Conservation (phyloP, 2,329 filamentous ascomycete genomes). For the Botrytis tulipae region DNA sequence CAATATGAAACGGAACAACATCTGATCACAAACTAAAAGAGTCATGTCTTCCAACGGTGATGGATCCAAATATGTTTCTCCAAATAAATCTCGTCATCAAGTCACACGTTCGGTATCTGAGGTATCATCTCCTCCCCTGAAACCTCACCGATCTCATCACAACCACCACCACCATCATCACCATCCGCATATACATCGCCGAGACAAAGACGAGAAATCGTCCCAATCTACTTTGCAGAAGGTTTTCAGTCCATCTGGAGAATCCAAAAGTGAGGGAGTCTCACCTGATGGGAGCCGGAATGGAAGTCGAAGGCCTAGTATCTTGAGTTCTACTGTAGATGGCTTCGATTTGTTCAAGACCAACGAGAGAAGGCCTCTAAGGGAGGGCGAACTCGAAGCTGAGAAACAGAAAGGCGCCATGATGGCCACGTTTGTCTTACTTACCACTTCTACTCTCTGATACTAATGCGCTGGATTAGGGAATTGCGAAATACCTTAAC, state of each 20-base stretch:
- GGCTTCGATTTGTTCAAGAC: conserved; percentile 18
- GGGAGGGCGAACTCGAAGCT: conserved; percentile 43
- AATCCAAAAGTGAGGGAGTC: conserved; percentile 42
- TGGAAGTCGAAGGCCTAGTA: conserved; percentile 46
- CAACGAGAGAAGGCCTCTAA: conserved; percentile 31
- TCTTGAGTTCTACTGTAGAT: conserved; percentile 37
- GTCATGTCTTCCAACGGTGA: conserved; percentile 22
- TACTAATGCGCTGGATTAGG: conserved; percentile 39
- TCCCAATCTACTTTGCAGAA: conserved; percentile 28
- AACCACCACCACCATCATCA: conserved; percentile 15
- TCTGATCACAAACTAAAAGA: conserved; percentile 4
- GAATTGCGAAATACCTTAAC: conserved; percentile 52
- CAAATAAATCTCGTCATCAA: conserved; percentile 47
- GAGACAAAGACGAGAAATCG: conserved; percentile 38
- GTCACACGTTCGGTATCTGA: conserved; percentile 49
- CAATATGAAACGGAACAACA: conserved; percentile 3
- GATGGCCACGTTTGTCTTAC: conserved; percentile 44
- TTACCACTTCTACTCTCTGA: not conserved
- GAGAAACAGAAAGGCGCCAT: conserved; percentile 45
- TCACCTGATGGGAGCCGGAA: conserved; percentile 47
- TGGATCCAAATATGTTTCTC: conserved; percentile 14
- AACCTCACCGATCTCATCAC: conserved; percentile 42
- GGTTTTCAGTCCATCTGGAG: conserved; percentile 10
- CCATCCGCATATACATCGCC: conserved; percentile 39
- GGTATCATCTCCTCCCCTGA: conserved; percentile 23